These are phyloP conservation scores for Coemansia sp. DNA, from an alignment of 192 early-diverging fungal genomes.

Conservation along the genomic window DNA sequence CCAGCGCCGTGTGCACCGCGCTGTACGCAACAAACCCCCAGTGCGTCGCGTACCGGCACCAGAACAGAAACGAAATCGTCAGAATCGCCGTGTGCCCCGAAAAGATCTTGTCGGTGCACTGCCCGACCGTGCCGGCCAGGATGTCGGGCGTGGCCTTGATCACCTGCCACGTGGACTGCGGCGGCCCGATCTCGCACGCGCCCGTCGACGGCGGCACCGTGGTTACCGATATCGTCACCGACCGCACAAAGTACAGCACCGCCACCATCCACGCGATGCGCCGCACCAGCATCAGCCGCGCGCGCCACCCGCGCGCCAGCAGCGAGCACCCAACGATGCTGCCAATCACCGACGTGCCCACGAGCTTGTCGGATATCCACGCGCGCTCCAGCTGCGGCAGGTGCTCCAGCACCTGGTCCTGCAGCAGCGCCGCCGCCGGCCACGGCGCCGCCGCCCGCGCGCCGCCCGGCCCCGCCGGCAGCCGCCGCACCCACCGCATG, in stretches of 20 bases:
- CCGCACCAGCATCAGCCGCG: slow-evolving; percentile 53
- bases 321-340: slow-evolving; percentile 41
- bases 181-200: slow-evolving; percentile 36
- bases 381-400: slow-evolving; percentile 43
- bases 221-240: slow-evolving; percentile 55
- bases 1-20: slow-evolving; percentile 30
- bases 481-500: slow-evolving; percentile 36
- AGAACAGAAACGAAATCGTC: slow-evolving; percentile 52
- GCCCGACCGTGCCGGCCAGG: slow-evolving; percentile 48
- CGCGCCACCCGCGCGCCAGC: slow-evolving; percentile 50
- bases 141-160: slow-evolving; percentile 48
- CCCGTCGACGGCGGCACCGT: slow-evolving; percentile 53
- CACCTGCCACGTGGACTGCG: slow-evolving; percentile 46
- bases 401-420: slow-evolving; percentile 52
- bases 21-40: slow-evolving; percentile 40
- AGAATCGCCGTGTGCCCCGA: slow-evolving; percentile 61
- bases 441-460: slow-evolving; percentile 10
- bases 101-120: slow-evolving; percentile 64
- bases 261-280: slow-evolving; percentile 55
- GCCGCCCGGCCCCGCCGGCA: background rate
- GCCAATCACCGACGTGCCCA: slow-evolving; percentile 46
- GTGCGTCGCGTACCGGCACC: slow-evolving; percentile 54
- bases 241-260: slow-evolving; percentile 54
- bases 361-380: slow-evolving; percentile 54
- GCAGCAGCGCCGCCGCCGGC: slow-evolving; percentile 30